Evolutionary conservation across 2,329 filamentous ascomycete species (phyloP).

Genomic region (Fusarium drepaniforme): DNA sequence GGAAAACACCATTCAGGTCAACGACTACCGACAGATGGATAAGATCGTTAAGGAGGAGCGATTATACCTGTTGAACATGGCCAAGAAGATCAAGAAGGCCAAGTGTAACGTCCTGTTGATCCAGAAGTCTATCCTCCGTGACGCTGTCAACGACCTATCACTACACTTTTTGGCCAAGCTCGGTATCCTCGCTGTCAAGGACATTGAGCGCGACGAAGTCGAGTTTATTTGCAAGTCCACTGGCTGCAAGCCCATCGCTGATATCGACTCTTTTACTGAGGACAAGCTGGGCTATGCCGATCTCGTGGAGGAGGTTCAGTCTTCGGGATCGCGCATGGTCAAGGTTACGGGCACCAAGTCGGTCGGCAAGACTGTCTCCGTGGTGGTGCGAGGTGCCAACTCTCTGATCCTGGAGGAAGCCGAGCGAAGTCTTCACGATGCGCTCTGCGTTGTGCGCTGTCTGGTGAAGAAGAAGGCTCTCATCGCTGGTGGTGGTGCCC

Average conservation of each 20-base stretch:
- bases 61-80: constrained; percentile 97
- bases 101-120: constrained; percentile 99
- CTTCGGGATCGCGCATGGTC: constrained; percentile 89
- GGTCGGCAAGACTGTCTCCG: constrained; percentile 88
- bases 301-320: constrained; percentile 91
- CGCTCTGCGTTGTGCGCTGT: constrained; percentile 96
- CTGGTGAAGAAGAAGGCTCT: constrained; percentile 99
- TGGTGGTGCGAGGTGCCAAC: constrained; percentile 96
- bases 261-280: constrained; percentile 98
- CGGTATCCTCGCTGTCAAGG: constrained; percentile 95
- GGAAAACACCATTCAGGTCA: constrained; percentile 99
- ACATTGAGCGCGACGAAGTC: constrained; percentile 98
- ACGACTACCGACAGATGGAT: constrained; percentile 99
- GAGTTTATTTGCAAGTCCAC: constrained; percentile 99
- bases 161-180: constrained; percentile 98
- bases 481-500: constrained; percentile 94
- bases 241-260: constrained; percentile 98
- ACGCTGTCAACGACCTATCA: constrained; percentile 97
- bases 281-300: constrained; percentile 97
- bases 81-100: constrained; percentile 99
- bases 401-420: constrained; percentile 95
- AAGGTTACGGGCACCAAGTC: constrained; percentile 94
- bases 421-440: constrained; percentile 95
- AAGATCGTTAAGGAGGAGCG: constrained; percentile 99
- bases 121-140: constrained; percentile 97